These are phyloP conservation scores for Aspergillus quadricinctus DNA, from an alignment of 2,329 filamentous ascomycete genomes.

Conservation along the genomic window DNA sequence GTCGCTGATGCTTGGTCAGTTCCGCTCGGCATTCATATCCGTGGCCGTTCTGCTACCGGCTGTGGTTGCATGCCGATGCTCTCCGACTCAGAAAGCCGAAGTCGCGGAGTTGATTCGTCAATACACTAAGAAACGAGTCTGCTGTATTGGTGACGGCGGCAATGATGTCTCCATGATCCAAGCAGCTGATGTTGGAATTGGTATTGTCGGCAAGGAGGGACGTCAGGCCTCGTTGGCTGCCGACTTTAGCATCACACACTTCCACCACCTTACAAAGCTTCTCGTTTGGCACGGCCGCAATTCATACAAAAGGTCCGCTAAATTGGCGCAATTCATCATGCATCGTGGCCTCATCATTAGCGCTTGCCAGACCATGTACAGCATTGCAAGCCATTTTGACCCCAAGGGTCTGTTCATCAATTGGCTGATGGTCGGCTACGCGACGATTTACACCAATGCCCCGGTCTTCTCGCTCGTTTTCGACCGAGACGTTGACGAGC, in stretches of 20 bases:
- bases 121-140: conserved; percentile 90
- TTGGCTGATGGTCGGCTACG: conserved; percentile 95
- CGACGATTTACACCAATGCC: conserved; percentile 88
- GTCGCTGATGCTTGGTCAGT: conserved; percentile 74
- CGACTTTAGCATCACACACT: conserved; percentile 95
- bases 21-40: conserved; percentile 79
- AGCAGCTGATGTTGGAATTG: conserved; percentile 93
- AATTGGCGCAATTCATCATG: conserved; percentile 96
- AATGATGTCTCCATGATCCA: conserved; percentile 99
- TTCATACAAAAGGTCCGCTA: conserved; percentile 92
- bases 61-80: conserved; percentile 94
- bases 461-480: conserved; percentile 92
- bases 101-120: conserved; percentile 85
- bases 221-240: conserved; percentile 90
- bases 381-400: conserved; percentile 86
- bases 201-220: conserved; percentile 97
- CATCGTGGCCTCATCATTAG: conserved; percentile 93
- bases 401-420: conserved; percentile 93
- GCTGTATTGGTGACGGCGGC: conserved; percentile 95
- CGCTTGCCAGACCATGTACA: conserved; percentile 96
- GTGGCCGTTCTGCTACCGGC: conserved; percentile 82
- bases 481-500: conserved; percentile 92
- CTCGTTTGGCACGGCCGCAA: conserved; percentile 99
- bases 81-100: conserved; percentile 94
- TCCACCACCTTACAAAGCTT: conserved; percentile 89